Evolutionary conservation across 2,329 filamentous ascomycete genomes (phyloP), one percentile per base, ranked within the genome.

Genomic region (Calonectria multiphialidica): DNA sequence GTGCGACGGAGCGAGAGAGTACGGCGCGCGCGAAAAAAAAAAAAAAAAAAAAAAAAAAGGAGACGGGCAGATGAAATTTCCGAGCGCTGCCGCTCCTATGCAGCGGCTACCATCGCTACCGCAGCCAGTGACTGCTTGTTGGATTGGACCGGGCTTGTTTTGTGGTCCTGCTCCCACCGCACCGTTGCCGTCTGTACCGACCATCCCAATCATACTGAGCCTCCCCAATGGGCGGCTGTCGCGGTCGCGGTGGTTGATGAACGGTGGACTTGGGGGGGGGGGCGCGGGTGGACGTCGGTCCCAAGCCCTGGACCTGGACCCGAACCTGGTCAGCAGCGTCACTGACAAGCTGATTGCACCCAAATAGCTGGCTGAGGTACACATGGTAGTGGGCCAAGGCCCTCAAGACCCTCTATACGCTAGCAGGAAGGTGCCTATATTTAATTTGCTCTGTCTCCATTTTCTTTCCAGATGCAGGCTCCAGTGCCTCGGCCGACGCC

Each of bases 381-480:
- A 61, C 35, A 61, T 61, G 35, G 66, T 49, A 53, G 59, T 66
- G 68, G 62, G 57, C 66, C 59, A 44, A 53, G 21, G 50, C 50
- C 10, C 50, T 55, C 44, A 35, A 63, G 33, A 47, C 62, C 68
- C 49, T 45, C 42, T 62, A 66, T 23, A 59, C 70, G 68, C 63
- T 72, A 73, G 55, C 57, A 44, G 66, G 40, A 57, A 74, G 49
- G 68, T 67, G 68, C 68, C 76, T 76, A 73, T 76, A 73, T 71
- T 79, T 79, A 78, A 79, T 74, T 74, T 76, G 67, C 72, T 66
- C 68, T 72, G 45, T 69, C 70, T 74, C 76, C 75, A 62, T 77
- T 68, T 42, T 68, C 65, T 42, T 68, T 61, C 18, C 42, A 49
- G 40, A 61, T 70, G 68, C 42, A 72, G 49, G 28, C 65, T 72